Conservation (phyloP, 2,329 filamentous ascomycete genomes). For the Botrytis pseudocinerea region DNA sequence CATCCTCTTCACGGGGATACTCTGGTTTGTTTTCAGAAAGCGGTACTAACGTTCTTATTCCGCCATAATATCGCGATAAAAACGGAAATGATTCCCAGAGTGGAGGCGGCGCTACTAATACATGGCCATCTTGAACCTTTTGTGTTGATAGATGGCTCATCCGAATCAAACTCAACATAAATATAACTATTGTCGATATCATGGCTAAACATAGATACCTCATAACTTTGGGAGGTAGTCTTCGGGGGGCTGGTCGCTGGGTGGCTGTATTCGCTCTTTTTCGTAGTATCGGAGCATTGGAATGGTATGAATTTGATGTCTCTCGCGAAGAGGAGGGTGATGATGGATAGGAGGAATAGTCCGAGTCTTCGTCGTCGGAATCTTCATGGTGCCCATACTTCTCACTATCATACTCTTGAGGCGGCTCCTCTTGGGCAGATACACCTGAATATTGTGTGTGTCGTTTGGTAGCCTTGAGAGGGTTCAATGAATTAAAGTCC, state of each 20-base stretch:
- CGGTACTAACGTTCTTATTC: conserved; percentile 70
- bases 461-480: conserved; percentile 42
- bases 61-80: conserved; percentile 85
- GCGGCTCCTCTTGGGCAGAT: conserved; percentile 22
- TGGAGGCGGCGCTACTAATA: conserved; percentile 59
- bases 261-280: conserved; percentile 31
- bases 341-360: conserved; percentile 42
- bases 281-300: conserved; percentile 38
- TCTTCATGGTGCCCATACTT: conserved; percentile 41
- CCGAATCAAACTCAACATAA: conserved; percentile 73
- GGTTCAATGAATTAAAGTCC: conserved; percentile 50
- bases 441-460: conserved; percentile 33
- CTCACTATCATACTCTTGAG: conserved; percentile 35
- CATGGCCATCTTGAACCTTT: conserved; percentile 57
- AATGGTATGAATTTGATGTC: conserved; percentile 38
- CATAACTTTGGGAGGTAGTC: conserved; percentile 69
- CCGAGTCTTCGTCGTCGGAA: conserved; percentile 49
- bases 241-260: conserved; percentile 30
- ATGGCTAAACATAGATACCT: conserved; percentile 76
- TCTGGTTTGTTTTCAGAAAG: conserved; percentile 71
- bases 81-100: conserved; percentile 86
- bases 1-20: conserved; percentile 70
- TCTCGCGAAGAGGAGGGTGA: conserved; percentile 38
- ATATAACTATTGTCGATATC: conserved; percentile 67
- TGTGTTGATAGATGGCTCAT: conserved; percentile 71